These are phyloP conservation scores for Periconia sp. DNA, from an alignment of 2,329 filamentous ascomycete species.

Conservation along the genomic window DNA sequence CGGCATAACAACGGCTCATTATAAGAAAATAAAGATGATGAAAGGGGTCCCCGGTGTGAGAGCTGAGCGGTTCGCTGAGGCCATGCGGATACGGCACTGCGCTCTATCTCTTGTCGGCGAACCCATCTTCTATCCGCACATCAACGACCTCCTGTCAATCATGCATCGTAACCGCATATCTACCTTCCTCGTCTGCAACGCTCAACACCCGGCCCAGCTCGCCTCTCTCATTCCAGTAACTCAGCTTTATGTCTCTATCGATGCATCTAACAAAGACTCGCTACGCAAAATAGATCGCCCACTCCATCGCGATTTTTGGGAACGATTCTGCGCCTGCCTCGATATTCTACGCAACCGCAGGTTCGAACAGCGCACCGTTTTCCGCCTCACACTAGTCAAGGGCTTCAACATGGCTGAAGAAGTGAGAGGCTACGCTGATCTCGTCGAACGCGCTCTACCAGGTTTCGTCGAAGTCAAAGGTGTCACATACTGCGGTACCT, in stretches of 20 bases:
- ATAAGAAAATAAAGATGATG: conserved; percentile 98
- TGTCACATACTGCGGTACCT: conserved; percentile 94
- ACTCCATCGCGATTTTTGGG: conserved; percentile 96
- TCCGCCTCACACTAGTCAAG: conserved; percentile 93
- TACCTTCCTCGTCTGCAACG: conserved; percentile 95
- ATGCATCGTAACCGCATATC: conserved; percentile 87
- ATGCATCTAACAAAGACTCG: conserved; percentile 88
- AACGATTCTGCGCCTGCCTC: conserved; percentile 88
- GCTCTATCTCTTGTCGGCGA: conserved; percentile 92
- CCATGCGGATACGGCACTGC: conserved; percentile 91
- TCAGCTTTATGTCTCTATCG: conserved; percentile 95
- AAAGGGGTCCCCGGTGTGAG: conserved; percentile 91
- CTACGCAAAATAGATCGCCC: conserved; percentile 89
- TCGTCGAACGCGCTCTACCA: conserved; percentile 84
- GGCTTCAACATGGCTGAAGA: conserved; percentile 98
- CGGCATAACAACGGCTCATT: conserved; percentile 89
- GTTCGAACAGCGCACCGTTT: conserved; percentile 88
- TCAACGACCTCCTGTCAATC: conserved; percentile 87
- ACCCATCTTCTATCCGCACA: conserved; percentile 98
- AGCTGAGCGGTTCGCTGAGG: conserved; percentile 89
- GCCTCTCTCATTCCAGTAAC: conserved; percentile 83
- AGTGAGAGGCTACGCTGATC: conserved; percentile 84
- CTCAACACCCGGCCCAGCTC: conserved; percentile 92
- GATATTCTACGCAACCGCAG: conserved; percentile 86
- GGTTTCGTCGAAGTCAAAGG: conserved; percentile 97